A percentile compares a stretch with the other conserved stretches of the same genome.
These are phyloP conservation scores for Cladophialophora chaetospira DNA, from an alignment of 2,329 filamentous ascomycete genomes.

Conservation along the genomic window DNA sequence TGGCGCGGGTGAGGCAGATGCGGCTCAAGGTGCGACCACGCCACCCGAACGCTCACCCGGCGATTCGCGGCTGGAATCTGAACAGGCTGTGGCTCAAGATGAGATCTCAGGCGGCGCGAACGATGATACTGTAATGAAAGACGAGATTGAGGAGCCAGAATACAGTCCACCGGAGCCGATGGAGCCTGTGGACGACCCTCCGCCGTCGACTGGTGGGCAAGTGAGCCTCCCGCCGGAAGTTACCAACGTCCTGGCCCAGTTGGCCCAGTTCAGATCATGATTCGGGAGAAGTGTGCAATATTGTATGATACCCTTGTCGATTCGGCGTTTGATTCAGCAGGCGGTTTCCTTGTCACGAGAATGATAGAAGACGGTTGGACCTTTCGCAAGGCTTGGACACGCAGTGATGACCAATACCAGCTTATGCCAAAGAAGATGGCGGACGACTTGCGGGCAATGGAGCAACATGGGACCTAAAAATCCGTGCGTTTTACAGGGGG, in stretches of 20 bases:
- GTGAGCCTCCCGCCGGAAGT: constrained; percentile 8
- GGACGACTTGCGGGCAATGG: constrained; percentile 8
- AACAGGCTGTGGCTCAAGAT: constrained; percentile 7
- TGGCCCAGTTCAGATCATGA: constrained; percentile 16
- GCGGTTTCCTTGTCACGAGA: constrained; percentile 16
- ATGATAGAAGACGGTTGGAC: constrained; percentile 24
- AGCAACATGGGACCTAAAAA: constrained; percentile 8
- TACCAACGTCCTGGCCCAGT: constrained; percentile 13
- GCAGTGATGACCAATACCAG: constrained; percentile 24
- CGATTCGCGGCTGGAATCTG: no score
- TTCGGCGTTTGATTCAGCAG: constrained; percentile 14
- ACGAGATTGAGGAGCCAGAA: constrained; percentile 22
- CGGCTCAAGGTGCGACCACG: constrained; percentile 5
- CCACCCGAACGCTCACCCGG: no score
- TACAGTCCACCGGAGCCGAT: constrained; percentile 22
- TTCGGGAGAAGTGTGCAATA: background rate
- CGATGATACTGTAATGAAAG: constrained; percentile 21
- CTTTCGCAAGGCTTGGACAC: constrained; percentile 26
- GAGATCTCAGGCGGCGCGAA: background rate
- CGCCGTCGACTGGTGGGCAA: background rate
- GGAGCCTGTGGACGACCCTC: background rate
- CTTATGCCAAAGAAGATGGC: constrained; percentile 12
- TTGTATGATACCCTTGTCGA: constrained; percentile 19
- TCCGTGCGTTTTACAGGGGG: constrained; percentile 6
- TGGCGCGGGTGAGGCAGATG: constrained; percentile 4